Evolutionary conservation across 1,284 basidiomycete genomes (phyloP).

Genomic region (Trametes hirsuta): DNA sequence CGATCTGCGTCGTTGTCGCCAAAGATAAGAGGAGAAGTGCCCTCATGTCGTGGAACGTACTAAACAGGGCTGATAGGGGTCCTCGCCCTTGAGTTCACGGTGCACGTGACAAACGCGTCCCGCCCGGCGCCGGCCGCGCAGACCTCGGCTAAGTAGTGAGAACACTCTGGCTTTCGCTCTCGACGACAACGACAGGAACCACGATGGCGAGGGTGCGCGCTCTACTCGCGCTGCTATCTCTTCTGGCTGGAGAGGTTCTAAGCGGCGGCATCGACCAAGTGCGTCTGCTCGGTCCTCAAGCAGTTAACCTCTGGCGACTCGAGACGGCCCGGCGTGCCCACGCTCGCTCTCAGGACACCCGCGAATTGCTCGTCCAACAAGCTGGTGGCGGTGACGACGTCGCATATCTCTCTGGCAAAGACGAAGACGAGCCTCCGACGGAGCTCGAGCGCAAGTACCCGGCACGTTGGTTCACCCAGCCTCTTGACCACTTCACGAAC

Average conservation of each 20-base stretch:
- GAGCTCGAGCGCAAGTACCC: constrained; percentile 46
- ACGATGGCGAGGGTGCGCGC: constrained; percentile 9
- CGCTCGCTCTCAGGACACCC: not conserved
- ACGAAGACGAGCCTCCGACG: not conserved
- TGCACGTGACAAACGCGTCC: not conserved
- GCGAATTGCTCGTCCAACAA: constrained; percentile 15
- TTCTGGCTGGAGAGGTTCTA: not conserved
- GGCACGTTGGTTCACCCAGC: constrained; percentile 78
- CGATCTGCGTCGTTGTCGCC: too few species aligned
- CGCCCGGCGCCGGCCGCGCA: not conserved
- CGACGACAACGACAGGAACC: not conserved
- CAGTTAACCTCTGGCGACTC: constrained; percentile 48
- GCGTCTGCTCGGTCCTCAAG: constrained; percentile 39
- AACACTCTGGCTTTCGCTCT: not conserved
- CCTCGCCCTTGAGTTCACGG: too few species aligned
- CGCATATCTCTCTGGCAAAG: constrained; percentile 1
- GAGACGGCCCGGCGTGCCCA: constrained; percentile 11
- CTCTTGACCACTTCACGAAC: constrained; percentile 75
- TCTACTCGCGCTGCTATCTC: constrained; percentile 6
- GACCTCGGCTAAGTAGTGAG: not conserved
- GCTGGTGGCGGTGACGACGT: not conserved
- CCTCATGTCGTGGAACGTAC: too few species aligned
- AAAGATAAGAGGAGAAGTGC: too few species aligned
- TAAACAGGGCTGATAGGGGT: too few species aligned
- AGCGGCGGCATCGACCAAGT: constrained; percentile 22